Evolutionary conservation across 1,284 basidiomycete species (phyloP).

Genomic region (Ustilago vetiveriae): DNA sequence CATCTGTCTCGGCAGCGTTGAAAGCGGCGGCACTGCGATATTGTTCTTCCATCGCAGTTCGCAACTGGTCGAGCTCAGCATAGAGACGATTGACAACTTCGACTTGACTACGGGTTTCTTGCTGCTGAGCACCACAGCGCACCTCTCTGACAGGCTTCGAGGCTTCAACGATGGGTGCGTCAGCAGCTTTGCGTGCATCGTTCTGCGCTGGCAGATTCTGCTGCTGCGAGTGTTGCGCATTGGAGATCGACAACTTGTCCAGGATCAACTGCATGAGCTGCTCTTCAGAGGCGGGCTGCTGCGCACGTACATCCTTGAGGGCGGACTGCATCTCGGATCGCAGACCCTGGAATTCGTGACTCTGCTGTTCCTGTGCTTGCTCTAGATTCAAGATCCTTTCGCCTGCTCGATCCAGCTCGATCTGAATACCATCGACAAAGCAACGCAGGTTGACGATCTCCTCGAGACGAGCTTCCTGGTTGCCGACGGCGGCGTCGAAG

Average conservation of each 20-base stretch:
- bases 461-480: constrained; percentile 38
- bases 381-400: constrained; percentile 50
- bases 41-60: constrained; percentile 42
- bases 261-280: constrained; percentile 30
- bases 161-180: background rate
- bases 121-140: constrained; percentile 2
- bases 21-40: constrained; percentile 21
- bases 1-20: background rate
- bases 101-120: constrained; percentile 24
- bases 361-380: constrained; percentile 45
- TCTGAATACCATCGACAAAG: constrained; percentile 50
- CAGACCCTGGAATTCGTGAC: constrained; percentile 41
- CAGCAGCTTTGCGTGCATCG: background rate
- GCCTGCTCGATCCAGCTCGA: constrained; percentile 46
- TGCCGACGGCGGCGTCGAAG: constrained; percentile 38
- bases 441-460: constrained; percentile 45
- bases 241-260: constrained; percentile 16
- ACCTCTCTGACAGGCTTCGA: background rate
- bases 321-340: constrained; percentile 38
- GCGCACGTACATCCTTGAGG: constrained; percentile 26
- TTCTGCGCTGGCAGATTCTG: constrained; percentile 1
- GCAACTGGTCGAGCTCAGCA: constrained; percentile 39
- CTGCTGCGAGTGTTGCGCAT: background rate
- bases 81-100: constrained; percentile 45
- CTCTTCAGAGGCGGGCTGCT: constrained; percentile 13